Conservation (phyloP, 495 filamentous ascomycete species). For the Aspergillus taichungensis region DNA sequence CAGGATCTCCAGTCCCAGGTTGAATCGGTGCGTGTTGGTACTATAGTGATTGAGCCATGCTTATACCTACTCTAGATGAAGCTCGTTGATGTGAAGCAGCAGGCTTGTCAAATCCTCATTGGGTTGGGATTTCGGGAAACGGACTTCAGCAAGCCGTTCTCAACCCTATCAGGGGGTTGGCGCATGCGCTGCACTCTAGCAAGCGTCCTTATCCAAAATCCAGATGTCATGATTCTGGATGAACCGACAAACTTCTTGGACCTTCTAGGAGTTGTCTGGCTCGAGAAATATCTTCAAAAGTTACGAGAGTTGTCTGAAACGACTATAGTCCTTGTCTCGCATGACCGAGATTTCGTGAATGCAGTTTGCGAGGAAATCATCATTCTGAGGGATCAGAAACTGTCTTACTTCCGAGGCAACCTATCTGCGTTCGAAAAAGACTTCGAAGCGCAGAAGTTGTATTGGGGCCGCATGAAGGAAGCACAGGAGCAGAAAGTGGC, state of each 20-base stretch:
- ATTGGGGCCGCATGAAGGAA: conserved; percentile 63
- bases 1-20: conserved; percentile 52
- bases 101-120: conserved; percentile 53
- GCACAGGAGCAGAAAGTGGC: conserved; percentile 64
- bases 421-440: conserved; percentile 59
- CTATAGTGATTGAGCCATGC: no score
- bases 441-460: conserved; percentile 52
- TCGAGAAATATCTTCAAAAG: conserved; percentile 57
- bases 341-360: conserved; percentile 69
- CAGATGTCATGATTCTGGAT: conserved; percentile 75
- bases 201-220: conserved; percentile 54
- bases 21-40: conserved; percentile 9
- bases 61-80: no score
- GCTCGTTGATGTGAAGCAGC: conserved; percentile 41
- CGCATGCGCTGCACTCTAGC: conserved; percentile 64
- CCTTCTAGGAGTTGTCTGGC: conserved; percentile 73
- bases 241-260: conserved; percentile 85
- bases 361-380: conserved; percentile 67
- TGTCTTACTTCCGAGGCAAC: conserved; percentile 59
- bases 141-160: conserved; percentile 45
- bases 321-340: conserved; percentile 54
- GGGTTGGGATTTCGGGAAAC: conserved; percentile 66
- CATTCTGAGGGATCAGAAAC: conserved; percentile 54
- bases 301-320: conserved; percentile 32
- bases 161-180: conserved; percentile 70